Base-by-base conservation (phyloP, 257 asterid species). In the Salvia hispanica region DNA sequence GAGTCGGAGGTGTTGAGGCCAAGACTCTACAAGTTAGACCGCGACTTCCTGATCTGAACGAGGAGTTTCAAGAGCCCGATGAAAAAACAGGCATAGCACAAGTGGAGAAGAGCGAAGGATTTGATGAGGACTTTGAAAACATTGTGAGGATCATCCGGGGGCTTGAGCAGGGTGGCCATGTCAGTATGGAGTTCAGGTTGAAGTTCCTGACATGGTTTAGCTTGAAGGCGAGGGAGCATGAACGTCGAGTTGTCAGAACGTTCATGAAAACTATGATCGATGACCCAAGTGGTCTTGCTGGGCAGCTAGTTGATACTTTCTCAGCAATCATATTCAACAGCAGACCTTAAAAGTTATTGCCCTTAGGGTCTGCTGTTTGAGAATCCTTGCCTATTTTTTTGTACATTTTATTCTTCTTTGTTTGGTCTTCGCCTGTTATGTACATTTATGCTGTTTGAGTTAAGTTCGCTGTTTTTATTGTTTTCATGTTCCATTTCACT, bases 11-110 rank as follows among this genome's bases (percentile, higher is more conserved):
- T 14, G 33, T 4, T 63, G 25, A 46, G 33, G 45, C 44, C 7
- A 43, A 25, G 21, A 43, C 40, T 62, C 54, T 10, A 43, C 52
- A 16, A 5, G 46, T 9, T 47, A 34, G 59, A 34, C 58, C 11
- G 6, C 9, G 16, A 7, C 39, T 66, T 13, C 71, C 62, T 53
- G 61, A 66, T 37, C 71, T 66, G 11, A 66, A 66, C 34, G 62
- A 36, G 46, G 71, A 39, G 71, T 51, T 16, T 13, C 21, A 1
- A 1, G 51, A 16, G 40, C 50, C 71, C 15, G 40, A 39, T 36
- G 2, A 42, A 6, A 3, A 25, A 11, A 14, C 31, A 9, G 31
- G 0, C 45, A 34, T 15, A 18, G 39, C 18, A 7, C 18, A 40
- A 43, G 12, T 13, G 1, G 3, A 10, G 6, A 61, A 25, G 67